Conservation (phyloP, 2,329 filamentous ascomycete genomes). For the Aureobasidium sp. region DNA sequence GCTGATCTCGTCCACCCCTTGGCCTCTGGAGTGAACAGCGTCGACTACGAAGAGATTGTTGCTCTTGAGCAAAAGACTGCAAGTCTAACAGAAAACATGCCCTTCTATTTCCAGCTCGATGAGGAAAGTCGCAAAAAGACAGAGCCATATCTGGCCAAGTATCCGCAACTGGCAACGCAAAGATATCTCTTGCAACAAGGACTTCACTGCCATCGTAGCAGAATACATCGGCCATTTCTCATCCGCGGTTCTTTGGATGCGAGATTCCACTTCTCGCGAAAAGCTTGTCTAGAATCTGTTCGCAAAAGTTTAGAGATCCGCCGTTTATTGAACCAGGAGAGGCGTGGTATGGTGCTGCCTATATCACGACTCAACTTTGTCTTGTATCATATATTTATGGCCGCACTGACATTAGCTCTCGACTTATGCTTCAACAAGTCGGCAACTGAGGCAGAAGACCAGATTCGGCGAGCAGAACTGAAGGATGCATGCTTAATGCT, state of each 20-base stretch:
- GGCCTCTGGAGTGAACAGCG: not conserved
- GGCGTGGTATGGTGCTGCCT: not conserved
- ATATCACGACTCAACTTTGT: constrained; percentile 7
- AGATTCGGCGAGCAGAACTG: constrained; percentile 19
- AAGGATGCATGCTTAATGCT: constrained; percentile 23
- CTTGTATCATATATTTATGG: constrained; percentile 25
- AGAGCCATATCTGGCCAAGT: not conserved
- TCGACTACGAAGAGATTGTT: constrained; percentile 20
- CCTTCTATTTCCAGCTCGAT: constrained; percentile 17
- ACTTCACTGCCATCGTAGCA: constrained; percentile 22
- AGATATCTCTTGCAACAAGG: constrained; percentile 21
- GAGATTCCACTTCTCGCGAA: constrained; percentile 20
- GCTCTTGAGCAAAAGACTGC: constrained; percentile 21
- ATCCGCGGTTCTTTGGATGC: constrained; percentile 20
- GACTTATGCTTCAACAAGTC: constrained; percentile 24
- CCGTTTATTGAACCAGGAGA: constrained; percentile 11
- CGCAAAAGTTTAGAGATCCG: constrained; percentile 18
- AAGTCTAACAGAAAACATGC: constrained; percentile 18
- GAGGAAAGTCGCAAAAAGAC: not conserved
- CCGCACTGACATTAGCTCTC: constrained; percentile 24
- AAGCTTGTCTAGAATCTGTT: constrained; percentile 21
- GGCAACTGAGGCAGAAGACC: not conserved
- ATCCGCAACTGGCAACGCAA: constrained; percentile 9
- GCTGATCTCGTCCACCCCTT: constrained; percentile 27
- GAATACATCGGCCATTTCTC: constrained; percentile 25